Conservation (phyloP, 2,329 filamentous ascomycete species). For the Fusarium sp. region DNA sequence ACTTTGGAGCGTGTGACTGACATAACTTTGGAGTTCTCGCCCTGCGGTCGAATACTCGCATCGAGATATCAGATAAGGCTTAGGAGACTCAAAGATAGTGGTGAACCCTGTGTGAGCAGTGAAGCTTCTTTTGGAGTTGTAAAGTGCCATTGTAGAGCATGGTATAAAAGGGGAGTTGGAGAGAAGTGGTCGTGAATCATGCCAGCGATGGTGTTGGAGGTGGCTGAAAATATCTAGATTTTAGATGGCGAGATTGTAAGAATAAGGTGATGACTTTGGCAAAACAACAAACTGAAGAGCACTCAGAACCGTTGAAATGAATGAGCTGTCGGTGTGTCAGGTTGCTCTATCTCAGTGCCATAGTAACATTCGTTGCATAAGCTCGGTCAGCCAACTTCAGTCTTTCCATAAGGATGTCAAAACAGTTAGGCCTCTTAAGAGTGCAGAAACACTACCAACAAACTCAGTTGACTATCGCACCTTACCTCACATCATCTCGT, state of each 20-base stretch:
- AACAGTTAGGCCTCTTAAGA: fast-evolving
- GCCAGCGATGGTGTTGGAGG: fast-evolving
- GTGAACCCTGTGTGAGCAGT: fast-evolving
- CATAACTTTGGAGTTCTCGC: fast-evolving
- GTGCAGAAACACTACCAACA: not conserved
- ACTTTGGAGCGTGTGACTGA: not conserved
- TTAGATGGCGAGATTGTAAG: not conserved
- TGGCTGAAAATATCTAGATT: not conserved
- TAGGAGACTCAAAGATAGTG: too few relatives aligned
- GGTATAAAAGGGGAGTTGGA: not conserved
- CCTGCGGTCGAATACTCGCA: fast-evolving
- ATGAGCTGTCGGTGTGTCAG: fast-evolving
- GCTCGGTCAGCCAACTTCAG: not conserved
- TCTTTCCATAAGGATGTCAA: not conserved
- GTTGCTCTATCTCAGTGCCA: not conserved
- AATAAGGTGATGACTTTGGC: fast-evolving
- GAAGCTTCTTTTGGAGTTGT: too few relatives aligned
- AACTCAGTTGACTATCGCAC: too few relatives aligned
- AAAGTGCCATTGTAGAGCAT: fast-evolving
- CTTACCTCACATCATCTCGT: too few relatives aligned
- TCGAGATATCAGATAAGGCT: not conserved
- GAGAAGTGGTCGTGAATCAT: fast-evolving
- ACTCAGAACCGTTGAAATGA: fast-evolving
- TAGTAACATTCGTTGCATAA: not conserved
- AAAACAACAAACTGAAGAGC: fast-evolving